Conservation (phyloP, 2,329 filamentous ascomycete genomes). For the Cladosporium sp. region DNA sequence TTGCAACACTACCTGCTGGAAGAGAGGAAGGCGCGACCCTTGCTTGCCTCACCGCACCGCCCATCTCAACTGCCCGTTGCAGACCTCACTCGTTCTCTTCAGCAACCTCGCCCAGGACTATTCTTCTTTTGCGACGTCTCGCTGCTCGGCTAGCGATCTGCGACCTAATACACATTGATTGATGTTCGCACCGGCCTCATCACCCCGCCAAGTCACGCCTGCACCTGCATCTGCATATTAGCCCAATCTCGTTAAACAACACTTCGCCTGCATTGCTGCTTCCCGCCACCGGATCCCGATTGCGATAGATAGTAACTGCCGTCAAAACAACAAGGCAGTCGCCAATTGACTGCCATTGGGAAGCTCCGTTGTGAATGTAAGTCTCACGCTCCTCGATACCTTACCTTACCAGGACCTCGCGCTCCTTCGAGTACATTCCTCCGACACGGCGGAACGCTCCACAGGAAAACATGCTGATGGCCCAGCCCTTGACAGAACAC, state of each 20-base stretch:
- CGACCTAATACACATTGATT: neutral
- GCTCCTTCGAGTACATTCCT: constrained; percentile 3
- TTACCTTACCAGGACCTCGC: neutral
- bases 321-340: neutral
- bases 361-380: neutral
- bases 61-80: neutral
- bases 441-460: neutral
- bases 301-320: neutral
- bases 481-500: constrained; percentile 5
- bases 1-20: neutral
- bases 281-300: neutral
- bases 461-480: constrained; percentile 10
- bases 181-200: neutral
- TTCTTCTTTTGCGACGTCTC: neutral
- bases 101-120: neutral
- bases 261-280: neutral
- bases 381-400: neutral
- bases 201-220: neutral
- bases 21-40: constrained; percentile 1
- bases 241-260: neutral
- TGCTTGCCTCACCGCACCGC: neutral
- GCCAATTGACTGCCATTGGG: neutral
- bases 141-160: neutral
- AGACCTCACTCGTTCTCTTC: neutral
- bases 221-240: neutral